Evolutionary conservation across 179 eudicot species (phyloP).

Genomic region (Carnegiea gigantea): DNA sequence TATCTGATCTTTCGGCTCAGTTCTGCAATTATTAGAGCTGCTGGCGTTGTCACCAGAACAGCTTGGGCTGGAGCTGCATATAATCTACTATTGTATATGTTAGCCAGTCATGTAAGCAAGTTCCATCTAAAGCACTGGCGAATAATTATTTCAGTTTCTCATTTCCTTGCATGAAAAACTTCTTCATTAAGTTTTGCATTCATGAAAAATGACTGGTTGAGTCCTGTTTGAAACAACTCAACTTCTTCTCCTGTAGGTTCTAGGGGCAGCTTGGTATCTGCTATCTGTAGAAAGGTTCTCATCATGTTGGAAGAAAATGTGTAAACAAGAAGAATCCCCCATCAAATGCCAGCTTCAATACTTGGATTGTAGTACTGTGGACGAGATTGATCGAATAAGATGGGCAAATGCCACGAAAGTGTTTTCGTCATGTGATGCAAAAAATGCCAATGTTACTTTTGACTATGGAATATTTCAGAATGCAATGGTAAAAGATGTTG

Average conservation of each 20-base stretch:
- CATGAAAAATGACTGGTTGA: background rate
- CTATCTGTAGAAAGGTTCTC: slow-evolving; percentile 68
- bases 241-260: slow-evolving; percentile 40
- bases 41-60: slow-evolving; percentile 77
- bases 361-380: slow-evolving; percentile 53
- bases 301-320: slow-evolving; percentile 64
- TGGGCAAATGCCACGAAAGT: slow-evolving; percentile 63
- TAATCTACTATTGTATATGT: slow-evolving; percentile 75
- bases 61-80: slow-evolving; percentile 95
- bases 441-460: slow-evolving; percentile 31
- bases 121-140: background rate
- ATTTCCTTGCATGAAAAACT: background rate
- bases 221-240: background rate
- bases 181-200: background rate
- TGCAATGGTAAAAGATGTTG: slow-evolving; percentile 53
- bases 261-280: slow-evolving; percentile 80
- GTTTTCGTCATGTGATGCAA: slow-evolving; percentile 52
- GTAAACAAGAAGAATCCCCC: slow-evolving; percentile 37
- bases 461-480: slow-evolving; percentile 59
- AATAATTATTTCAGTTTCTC: background rate
- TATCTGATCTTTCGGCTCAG: slow-evolving; percentile 73
- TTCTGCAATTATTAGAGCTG: slow-evolving; percentile 70
- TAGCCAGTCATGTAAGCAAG: slow-evolving; percentile 78
- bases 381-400: slow-evolving; percentile 25
- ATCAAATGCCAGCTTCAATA: slow-evolving; percentile 36